phyloP scores from a whole-genome alignment of 495 filamentous ascomycete genomes.

The Neurospora sp. region DNA sequence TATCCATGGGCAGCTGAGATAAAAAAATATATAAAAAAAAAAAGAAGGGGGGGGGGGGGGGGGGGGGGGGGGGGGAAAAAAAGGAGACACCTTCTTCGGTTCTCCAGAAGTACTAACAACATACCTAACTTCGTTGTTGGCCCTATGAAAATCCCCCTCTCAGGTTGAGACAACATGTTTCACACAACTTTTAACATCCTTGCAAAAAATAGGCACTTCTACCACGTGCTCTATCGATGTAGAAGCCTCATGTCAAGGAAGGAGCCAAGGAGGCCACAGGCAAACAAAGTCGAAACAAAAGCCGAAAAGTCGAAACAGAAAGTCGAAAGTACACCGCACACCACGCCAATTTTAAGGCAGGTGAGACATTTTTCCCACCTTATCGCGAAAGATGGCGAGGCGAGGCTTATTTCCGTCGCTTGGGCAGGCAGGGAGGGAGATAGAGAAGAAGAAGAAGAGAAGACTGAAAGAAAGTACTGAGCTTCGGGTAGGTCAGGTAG shows the following conservation, averaged over 20 bases:
- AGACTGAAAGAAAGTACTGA: neutral
- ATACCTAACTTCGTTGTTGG: neutral
- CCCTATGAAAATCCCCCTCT: neutral
- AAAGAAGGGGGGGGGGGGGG: too few relatives aligned
- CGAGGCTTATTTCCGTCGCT: neutral
- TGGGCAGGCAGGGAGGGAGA: neutral
- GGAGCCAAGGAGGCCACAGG: neutral
- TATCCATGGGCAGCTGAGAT: neutral
- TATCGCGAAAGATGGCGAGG: neutral
- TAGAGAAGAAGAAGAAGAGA: neutral
- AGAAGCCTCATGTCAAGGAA: neutral
- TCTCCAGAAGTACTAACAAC: neutral
- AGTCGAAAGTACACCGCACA: neutral
- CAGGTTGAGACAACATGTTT: neutral
- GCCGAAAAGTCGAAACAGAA: neutral
- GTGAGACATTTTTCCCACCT: neutral
- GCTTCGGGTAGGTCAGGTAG: too few relatives aligned
- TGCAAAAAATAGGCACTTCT: neutral
- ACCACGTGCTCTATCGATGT: neutral
- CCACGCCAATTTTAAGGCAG: neutral
- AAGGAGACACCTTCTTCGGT: neutral
- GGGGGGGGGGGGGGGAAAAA: too few relatives aligned
- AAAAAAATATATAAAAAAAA: too few relatives aligned
- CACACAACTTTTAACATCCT: neutral
- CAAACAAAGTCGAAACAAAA: neutral